These are phyloP conservation scores for Amphichorda felina DNA, from an alignment of 2,329 filamentous ascomycete species.

Conservation along the genomic window DNA sequence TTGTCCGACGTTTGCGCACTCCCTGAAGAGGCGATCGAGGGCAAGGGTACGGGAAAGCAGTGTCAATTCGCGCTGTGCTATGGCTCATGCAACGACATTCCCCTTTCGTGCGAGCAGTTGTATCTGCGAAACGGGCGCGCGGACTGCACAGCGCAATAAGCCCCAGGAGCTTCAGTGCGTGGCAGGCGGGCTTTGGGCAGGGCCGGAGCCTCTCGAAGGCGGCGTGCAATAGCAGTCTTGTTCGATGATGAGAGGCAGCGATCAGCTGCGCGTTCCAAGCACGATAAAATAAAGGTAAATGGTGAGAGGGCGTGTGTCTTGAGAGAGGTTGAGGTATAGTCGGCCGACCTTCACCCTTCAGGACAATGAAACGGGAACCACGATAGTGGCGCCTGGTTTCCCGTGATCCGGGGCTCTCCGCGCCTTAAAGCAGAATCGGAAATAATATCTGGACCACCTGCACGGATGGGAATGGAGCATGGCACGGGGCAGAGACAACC, in stretches of 20 bases:
- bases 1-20: not conserved
- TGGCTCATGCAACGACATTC: too few relatives aligned
- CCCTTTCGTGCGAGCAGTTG: too few relatives aligned
- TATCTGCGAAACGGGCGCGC: too few relatives aligned
- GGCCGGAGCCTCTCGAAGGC: too few relatives aligned
- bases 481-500: conserved; percentile 20
- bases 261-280: not conserved
- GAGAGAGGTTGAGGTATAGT: not conserved
- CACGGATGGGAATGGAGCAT: conserved; percentile 23
- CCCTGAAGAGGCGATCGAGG: too few relatives aligned
- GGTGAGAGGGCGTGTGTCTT: not conserved
- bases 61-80: too few relatives aligned
- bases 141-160: too few relatives aligned
- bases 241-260: too few relatives aligned
- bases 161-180: too few relatives aligned
- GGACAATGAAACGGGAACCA: conserved; percentile 3
- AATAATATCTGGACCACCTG: conserved; percentile 32
- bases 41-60: not conserved
- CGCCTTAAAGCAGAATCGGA: conserved; percentile 34
- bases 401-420: conserved; percentile 30
- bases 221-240: too few relatives aligned
- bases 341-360: not conserved
- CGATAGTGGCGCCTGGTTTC: conserved; percentile 18
- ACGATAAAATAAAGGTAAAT: not conserved
- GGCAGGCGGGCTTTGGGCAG: too few relatives aligned